Evolutionary conservation across 2,329 filamentous ascomycete species (phyloP).

Genomic region (Microdochium paspali): DNA sequence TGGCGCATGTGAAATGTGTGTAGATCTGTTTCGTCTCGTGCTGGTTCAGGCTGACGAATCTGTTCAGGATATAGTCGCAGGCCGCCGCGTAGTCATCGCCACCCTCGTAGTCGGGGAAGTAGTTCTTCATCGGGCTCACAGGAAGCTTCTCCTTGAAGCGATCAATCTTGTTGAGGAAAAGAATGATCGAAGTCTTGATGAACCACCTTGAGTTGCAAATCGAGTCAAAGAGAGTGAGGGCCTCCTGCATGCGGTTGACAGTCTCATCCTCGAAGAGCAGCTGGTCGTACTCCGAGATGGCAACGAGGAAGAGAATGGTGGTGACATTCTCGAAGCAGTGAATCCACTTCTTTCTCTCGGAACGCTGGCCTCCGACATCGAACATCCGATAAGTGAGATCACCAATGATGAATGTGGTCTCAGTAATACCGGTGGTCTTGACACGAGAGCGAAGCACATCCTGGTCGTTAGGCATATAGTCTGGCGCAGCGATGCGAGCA

Average conservation of each 20-base stretch:
- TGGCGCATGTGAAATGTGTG: slow-evolving; percentile 98
- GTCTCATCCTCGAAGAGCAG: slow-evolving; percentile 93
- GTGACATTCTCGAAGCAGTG: slow-evolving; percentile 98
- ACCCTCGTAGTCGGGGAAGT: slow-evolving; percentile 87
- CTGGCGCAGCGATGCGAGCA: slow-evolving; percentile 77
- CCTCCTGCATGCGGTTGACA: slow-evolving; percentile 90
- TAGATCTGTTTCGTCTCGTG: slow-evolving; percentile 99
- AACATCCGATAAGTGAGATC: slow-evolving; percentile 96
- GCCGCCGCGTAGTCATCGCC: slow-evolving; percentile 92
- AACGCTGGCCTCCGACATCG: slow-evolving; percentile 90
- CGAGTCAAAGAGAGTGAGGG: slow-evolving; percentile 76
- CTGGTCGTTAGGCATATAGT: slow-evolving; percentile 92
- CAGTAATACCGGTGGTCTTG: slow-evolving; percentile 95
- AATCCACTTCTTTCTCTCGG: slow-evolving; percentile 98
- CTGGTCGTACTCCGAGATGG: slow-evolving; percentile 96
- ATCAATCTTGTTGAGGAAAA: slow-evolving; percentile 85
- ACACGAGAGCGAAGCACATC: slow-evolving; percentile 93
- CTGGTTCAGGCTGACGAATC: slow-evolving; percentile 96
- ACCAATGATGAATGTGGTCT: slow-evolving; percentile 92
- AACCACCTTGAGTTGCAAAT: slow-evolving; percentile 88
- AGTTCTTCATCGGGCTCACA: slow-evolving; percentile 76
- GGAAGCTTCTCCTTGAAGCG: slow-evolving; percentile 80
- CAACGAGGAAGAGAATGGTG: slow-evolving; percentile 91
- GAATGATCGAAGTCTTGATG: slow-evolving; percentile 79
- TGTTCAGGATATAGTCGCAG: slow-evolving; percentile 98